Percentiles rank a stretch among this genome's conserved stretches.
Conservation (phyloP, 768 basidiomycete genomes). For the Suillus discolor region DNA sequence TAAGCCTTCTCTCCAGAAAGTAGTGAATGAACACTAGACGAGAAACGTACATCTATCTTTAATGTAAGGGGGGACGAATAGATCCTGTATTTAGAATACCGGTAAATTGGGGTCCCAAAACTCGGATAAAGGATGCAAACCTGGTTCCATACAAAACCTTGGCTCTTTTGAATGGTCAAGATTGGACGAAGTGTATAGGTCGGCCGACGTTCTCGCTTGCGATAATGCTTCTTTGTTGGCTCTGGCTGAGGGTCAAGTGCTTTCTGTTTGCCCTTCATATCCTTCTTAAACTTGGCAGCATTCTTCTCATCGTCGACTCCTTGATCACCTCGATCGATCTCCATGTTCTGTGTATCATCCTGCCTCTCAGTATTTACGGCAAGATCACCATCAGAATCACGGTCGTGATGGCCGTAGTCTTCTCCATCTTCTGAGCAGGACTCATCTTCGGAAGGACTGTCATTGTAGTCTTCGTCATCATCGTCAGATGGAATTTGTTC, state of each 20-base stretch:
- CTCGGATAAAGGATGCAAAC: conserved; percentile 41
- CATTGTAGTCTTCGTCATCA: conserved; percentile 59
- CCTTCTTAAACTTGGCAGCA: conserved; percentile 46
- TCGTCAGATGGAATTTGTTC: conserved; percentile 82
- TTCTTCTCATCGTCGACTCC: conserved; percentile 37
- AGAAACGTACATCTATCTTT: conserved; percentile 81
- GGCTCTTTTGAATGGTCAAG: conserved; percentile 82
- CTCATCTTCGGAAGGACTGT: conserved; percentile 52
- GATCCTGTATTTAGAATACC: conserved; percentile 52
- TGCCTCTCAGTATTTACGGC: conserved; percentile 31
- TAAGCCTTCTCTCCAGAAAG: conserved; percentile 17
- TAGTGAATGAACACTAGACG: conserved; percentile 22
- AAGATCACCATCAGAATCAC: conserved; percentile 32
- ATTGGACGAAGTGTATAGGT: conserved; percentile 76
- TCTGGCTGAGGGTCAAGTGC: conserved; percentile 70
- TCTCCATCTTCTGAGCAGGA: conserved; percentile 80
- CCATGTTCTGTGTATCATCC: conserved; percentile 60
- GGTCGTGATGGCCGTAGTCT: conserved; percentile 47
- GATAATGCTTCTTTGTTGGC: conserved; percentile 48
- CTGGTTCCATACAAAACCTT: conserved; percentile 93
- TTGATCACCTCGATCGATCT: conserved; percentile 45
- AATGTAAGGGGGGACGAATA: conserved; percentile 87
- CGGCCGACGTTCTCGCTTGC: conserved; percentile 56
- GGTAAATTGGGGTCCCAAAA: conserved; percentile 2
- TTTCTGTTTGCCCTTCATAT: conserved; percentile 80